Evolutionary conservation across 139 green algal species (phyloP), one percentile per base, ranked within the genome.

Genomic region (Chloropicon primus): DNA sequence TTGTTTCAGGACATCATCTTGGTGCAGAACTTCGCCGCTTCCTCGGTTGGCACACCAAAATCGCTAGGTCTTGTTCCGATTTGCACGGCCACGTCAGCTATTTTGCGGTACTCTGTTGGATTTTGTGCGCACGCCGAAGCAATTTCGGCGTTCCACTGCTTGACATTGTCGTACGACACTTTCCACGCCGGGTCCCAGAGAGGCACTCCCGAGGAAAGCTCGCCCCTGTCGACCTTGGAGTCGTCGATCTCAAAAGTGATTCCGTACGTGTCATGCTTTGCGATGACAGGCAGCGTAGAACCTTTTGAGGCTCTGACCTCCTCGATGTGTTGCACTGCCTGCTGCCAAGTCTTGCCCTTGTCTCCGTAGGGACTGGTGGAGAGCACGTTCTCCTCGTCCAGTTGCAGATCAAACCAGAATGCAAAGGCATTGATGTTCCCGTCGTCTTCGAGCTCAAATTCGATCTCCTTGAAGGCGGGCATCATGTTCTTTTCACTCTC

Each of bases 361-460:
- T 73, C 17, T n/a, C 24, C 76, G 28, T 82, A 78, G 0, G 81
- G 81, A n/a, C 22, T 73, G 28, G 81, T 85, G 26, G 26, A 80
- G 41, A 85, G 74, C 25, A 2, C 3, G 2, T 23, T 79, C 72
- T 82, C 72, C 17, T 83, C 74, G 27, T 84, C 72, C 78, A 93
- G 77, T 22, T 92, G 80, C 25, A 95, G 83, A 25, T 91, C 84
- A 75, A 95, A 95, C 89, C 89, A 95, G 29, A 93, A 91, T 5
- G 90, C 89, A 22, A 95, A 78, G 10, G 89, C 90, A 75, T 94
- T 94, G 80, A 83, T 87, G 3, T 71, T 5, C n/a, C 23, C 76
- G 3, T 41, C 26, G 2, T 54, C 21, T n/a, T 27, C 2, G 21
- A 86, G 75, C 1, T 73, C 26, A 26, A 86, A 81, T 0, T 75